Percentiles rank a stretch among this genome's conserved stretches.
These are phyloP conservation scores for Sambucus nigra DNA, from an alignment of 129 eudicot genomes.

Conservation along the genomic window DNA sequence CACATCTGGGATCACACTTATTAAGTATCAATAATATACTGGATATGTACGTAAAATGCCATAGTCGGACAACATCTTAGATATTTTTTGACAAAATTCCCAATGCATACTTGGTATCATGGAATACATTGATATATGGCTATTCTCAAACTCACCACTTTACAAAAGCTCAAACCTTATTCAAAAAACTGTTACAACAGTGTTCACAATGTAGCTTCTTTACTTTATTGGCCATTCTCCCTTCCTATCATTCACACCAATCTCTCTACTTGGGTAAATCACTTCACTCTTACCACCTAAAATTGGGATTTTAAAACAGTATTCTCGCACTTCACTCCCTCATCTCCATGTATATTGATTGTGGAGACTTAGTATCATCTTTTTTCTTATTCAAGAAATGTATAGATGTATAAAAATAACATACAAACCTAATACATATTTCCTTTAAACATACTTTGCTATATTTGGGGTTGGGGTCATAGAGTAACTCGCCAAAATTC, in stretches of 20 bases:
- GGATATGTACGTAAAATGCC: slow-evolving; percentile 54
- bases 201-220: slow-evolving; percentile 29
- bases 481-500: too few relatives aligned
- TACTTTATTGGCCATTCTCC: slow-evolving; percentile 40
- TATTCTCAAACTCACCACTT: slow-evolving; percentile 42
- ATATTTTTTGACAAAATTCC: slow-evolving; percentile 23
- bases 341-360: slow-evolving; percentile 52
- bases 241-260: slow-evolving; percentile 44
- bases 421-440: too few relatives aligned
- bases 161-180: slow-evolving; percentile 33
- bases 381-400: slow-evolving; percentile 23
- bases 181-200: slow-evolving; percentile 30
- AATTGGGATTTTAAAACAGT: slow-evolving; percentile 42
- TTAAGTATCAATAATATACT: slow-evolving; percentile 36
- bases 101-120: slow-evolving; percentile 42
- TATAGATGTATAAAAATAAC: too few relatives aligned
- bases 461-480: too few relatives aligned
- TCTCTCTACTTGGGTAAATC: slow-evolving; percentile 42
- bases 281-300: slow-evolving; percentile 43
- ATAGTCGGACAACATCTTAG: slow-evolving; percentile 24
- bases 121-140: slow-evolving; percentile 64
- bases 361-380: slow-evolving; percentile 41
- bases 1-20: slow-evolving; percentile 20
- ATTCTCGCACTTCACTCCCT: slow-evolving; percentile 37
- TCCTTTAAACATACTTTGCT: too few relatives aligned